Evolutionary conservation across 2,329 filamentous ascomycete genomes (phyloP).

Genomic region (Colletotrichum tropicicola): DNA sequence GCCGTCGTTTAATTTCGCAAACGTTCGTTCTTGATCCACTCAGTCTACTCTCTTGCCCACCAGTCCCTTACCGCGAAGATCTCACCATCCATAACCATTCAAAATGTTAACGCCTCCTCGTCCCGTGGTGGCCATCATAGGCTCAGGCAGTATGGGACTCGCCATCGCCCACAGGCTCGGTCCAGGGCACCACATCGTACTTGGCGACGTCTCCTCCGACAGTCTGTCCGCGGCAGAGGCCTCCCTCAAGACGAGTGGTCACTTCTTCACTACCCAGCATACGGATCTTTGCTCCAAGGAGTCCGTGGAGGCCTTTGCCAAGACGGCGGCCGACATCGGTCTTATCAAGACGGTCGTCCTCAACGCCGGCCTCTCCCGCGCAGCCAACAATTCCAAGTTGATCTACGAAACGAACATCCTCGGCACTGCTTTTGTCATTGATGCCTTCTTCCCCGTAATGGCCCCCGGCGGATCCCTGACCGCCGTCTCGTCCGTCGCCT

Average conservation of each 20-base stretch:
- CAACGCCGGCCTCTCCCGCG: constrained; percentile 6
- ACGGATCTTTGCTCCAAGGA: background rate
- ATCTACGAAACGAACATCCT: constrained; percentile 3
- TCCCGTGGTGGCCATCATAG: constrained; percentile 3
- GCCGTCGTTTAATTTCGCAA: too few relatives aligned
- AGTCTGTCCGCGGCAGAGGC: background rate
- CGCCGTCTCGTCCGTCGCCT: constrained; percentile 1
- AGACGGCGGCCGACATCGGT: background rate
- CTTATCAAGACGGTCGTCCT: constrained; percentile 5
- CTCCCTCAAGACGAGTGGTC: background rate
- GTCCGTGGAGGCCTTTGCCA: background rate
- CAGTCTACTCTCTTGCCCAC: too few relatives aligned
- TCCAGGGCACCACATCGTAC: background rate
- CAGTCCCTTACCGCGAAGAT: too few relatives aligned
- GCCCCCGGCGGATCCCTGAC: background rate
- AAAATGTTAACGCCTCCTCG: background rate
- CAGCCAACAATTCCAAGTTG: background rate
- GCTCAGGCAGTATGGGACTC: constrained; percentile 13
- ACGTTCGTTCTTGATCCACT: too few relatives aligned
- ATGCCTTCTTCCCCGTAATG: background rate
- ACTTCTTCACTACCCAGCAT: background rate
- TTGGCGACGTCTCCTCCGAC: background rate
- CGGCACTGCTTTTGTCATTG: background rate
- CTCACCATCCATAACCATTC: too few relatives aligned
- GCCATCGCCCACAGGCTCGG: constrained; percentile 3